A percentile compares a stretch with the other conserved stretches of the same genome.
These are phyloP conservation scores for Periconia digitata DNA, from an alignment of 2,329 filamentous ascomycete species.

Conservation along the genomic window DNA sequence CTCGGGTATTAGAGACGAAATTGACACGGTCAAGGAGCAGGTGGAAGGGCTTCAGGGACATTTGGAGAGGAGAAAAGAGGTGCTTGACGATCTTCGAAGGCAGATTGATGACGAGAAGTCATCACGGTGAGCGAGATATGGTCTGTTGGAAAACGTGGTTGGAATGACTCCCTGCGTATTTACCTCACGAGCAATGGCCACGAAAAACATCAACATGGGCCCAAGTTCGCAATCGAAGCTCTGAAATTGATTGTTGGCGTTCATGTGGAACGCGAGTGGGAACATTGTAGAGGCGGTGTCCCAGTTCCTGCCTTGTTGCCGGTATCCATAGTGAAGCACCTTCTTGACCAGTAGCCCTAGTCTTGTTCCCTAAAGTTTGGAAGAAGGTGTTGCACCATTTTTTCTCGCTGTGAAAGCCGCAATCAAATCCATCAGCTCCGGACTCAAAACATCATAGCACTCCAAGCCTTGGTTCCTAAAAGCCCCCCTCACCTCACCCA, in stretches of 20 bases:
- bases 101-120: conserved; percentile 87
- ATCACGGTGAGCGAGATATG: conserved; percentile 25
- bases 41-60: conserved; percentile 87
- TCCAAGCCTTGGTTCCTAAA: conserved; percentile 60
- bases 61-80: conserved; percentile 72
- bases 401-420: conserved; percentile 57
- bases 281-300: too few species aligned
- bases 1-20: conserved; percentile 79
- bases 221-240: too few species aligned
- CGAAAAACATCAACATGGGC: too few species aligned
- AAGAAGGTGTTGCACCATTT: too few species aligned
- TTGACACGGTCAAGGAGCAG: conserved; percentile 90
- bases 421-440: conserved; percentile 61
- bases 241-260: too few species aligned
- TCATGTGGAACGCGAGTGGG: too few species aligned
- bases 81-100: conserved; percentile 72
- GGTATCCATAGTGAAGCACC: too few species aligned
- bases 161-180: neutral
- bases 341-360: too few species aligned
- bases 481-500: conserved; percentile 57
- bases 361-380: too few species aligned
- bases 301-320: too few species aligned
- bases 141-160: neutral
- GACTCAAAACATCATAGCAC: conserved; percentile 64
- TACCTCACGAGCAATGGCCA: too few species aligned